Base-by-base conservation (phyloP, 768 basidiomycete species). In the Exidia glandulosa region DNA sequence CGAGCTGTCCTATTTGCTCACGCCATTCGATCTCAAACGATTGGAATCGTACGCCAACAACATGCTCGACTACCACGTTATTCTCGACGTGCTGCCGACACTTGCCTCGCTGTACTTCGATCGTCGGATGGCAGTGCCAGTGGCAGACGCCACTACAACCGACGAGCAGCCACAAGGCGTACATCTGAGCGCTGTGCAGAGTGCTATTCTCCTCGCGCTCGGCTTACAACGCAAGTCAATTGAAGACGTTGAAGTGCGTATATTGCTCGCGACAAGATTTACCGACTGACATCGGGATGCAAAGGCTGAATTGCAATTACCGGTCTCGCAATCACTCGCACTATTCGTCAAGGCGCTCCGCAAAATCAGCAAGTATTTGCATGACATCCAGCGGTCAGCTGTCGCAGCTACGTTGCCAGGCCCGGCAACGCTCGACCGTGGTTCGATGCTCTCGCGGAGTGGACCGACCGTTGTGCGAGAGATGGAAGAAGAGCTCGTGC, bases 31-130 rank as follows among this genome's bases (percentile, higher is more conserved):
- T 71, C 79, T 98, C 66, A 97, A 98, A 71, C 87, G 96, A 1
- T 80, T 99, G 14, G 89, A 94, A 66, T 90, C 95, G 4, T 99
- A 99, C 64, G 88, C 93, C 1, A 94, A 96, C 71, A 93, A 93
- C 69, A 86, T 88, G 83, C 79, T 98, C 45, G 96, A 98, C 72
- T 97, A 95, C 67, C 96, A 98, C 69, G 92, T 95, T 65, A 82
- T 98, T 60, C 79, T 98, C 41, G 96, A 99, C 71, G 78, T 98
- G 29, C 78, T 99, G 16, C 95, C 96, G 0, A 80, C 76, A 1
- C 74, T 93, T 36, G 84, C 92, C 2, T 74, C 79, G n/a, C 76
- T 97, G 14, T 95, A 87, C 74, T 99, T 98, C 71, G 84, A 91
- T 66, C 80, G 69, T 13, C 67, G 73, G 10, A 66, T 79, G 55